A percentile compares a stretch with the other conserved stretches of the same genome.
These are phyloP conservation scores for Yamadazyma nakazawae DNA, from an alignment of 805 yeast species.

Conservation along the genomic window DNA sequence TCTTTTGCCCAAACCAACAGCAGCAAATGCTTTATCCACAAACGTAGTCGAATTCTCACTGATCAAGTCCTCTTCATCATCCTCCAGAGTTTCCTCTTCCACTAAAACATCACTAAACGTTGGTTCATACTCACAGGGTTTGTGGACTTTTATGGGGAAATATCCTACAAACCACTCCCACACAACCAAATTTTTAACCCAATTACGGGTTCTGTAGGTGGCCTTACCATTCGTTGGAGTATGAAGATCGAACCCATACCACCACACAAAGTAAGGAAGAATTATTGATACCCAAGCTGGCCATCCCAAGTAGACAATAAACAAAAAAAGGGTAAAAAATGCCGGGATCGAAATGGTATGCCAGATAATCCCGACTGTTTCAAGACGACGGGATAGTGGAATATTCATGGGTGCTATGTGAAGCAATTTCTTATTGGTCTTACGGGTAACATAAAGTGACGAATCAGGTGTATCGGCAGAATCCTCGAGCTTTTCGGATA, in stretches of 20 bases:
- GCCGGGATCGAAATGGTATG: conserved; percentile 71
- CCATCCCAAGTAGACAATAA: conserved; percentile 44
- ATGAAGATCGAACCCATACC: conserved; percentile 54
- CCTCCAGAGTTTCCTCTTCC: conserved; percentile 18
- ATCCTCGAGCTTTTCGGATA: background rate
- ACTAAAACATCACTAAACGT: conserved; percentile 49
- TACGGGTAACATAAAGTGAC: background rate
- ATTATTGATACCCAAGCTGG: conserved; percentile 69
- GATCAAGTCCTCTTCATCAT: conserved; percentile 39
- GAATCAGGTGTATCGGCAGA: background rate
- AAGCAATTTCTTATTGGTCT: conserved; percentile 13
- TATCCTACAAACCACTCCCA: conserved; percentile 76
- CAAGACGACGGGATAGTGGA: conserved; percentile 55
- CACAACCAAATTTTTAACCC: conserved; percentile 52
- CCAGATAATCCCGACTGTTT: conserved; percentile 68
- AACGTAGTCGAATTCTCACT: conserved; percentile 35
- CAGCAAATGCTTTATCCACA: conserved; percentile 34
- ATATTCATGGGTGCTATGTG: conserved; percentile 54
- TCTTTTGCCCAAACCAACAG: conserved; percentile 36
- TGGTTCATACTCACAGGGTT: conserved; percentile 68
- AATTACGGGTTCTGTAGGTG: conserved; percentile 50
- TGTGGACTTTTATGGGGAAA: conserved; percentile 74
- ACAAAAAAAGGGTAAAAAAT: conserved; percentile 51
- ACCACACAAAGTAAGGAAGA: conserved; percentile 56
- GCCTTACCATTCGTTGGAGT: conserved; percentile 76